Conservation (phyloP, 306 rosid genomes). For the Ziziphus jujuba region DNA sequence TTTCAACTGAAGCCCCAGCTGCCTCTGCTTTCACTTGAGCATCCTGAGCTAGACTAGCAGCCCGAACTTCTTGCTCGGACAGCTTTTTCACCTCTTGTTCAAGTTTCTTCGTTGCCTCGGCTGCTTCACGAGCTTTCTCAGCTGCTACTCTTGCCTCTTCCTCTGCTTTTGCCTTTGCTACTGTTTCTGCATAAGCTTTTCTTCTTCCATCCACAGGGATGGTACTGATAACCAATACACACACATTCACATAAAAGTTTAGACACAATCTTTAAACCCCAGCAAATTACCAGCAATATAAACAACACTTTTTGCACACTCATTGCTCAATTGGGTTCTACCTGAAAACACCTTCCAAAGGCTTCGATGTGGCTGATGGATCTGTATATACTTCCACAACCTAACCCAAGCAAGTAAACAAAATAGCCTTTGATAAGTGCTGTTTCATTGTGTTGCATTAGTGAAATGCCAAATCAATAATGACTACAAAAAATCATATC, state of each 20-base stretch:
- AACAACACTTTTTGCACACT: background rate
- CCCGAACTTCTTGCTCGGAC: slow-evolving; percentile 45
- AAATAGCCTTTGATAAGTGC: background rate
- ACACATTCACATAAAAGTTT: background rate
- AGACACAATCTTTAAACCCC: background rate
- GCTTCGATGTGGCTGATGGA: slow-evolving; percentile 71
- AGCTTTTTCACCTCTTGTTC: slow-evolving; percentile 63
- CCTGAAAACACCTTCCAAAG: slow-evolving; percentile 81
- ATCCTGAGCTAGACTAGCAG: slow-evolving; percentile 56
- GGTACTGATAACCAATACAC: slow-evolving; percentile 41
- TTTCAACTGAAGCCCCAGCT: slow-evolving; percentile 53
- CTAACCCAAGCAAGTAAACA: slow-evolving; percentile 19
- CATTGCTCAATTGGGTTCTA: slow-evolving; percentile 7
- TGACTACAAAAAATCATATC: too few species aligned
- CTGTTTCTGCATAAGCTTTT: slow-evolving; percentile 62
- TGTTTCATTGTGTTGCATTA: too few species aligned
- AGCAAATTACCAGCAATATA: background rate
- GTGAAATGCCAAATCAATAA: too few species aligned
- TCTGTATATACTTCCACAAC: slow-evolving; percentile 72
- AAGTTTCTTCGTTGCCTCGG: slow-evolving; percentile 53
- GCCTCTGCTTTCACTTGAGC: slow-evolving; percentile 54
- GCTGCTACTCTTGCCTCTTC: slow-evolving; percentile 69
- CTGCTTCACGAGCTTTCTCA: slow-evolving; percentile 57
- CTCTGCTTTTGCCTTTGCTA: slow-evolving; percentile 72
- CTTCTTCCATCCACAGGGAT: slow-evolving; percentile 93